These are phyloP conservation scores for Stephania yunnanensis DNA, from an alignment of 164 flowering plant species.

Conservation along the genomic window DNA sequence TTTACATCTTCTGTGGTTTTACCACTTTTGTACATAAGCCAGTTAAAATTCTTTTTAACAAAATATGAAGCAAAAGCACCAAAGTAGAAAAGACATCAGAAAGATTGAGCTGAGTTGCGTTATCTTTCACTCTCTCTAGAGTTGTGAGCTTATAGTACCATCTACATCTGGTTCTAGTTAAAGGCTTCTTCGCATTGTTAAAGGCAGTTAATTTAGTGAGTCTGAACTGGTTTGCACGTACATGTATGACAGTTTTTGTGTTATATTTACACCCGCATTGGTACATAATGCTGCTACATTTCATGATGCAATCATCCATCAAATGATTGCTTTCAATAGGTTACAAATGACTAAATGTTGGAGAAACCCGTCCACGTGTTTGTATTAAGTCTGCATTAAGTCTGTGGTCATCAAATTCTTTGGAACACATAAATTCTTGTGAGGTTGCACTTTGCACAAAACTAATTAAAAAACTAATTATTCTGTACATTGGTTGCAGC, in stretches of 20 bases:
- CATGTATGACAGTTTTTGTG: background rate
- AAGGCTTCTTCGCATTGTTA: background rate
- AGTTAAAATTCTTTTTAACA: background rate
- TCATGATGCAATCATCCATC: background rate
- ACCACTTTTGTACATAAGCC: background rate
- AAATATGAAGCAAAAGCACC: background rate
- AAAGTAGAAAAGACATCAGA: background rate
- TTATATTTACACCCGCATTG: background rate
- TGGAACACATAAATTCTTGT: background rate
- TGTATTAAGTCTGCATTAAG: background rate
- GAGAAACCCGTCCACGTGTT: background rate
- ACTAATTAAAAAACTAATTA: background rate
- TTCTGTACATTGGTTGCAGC: conserved; percentile 34
- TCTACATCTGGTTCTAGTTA: background rate
- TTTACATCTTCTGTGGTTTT: background rate
- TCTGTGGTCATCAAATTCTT: too few relatives aligned
- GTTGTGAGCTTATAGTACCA: background rate
- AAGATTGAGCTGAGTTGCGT: background rate
- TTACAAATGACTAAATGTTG: background rate
- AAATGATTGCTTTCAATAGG: background rate
- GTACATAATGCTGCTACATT: background rate
- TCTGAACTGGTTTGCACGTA: background rate
- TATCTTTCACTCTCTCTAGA: background rate
- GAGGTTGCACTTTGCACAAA: background rate
- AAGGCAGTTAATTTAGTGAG: background rate